Base-by-base conservation (phyloP, 2,329 filamentous ascomycete species). In the Lachnellula subtilissima region DNA sequence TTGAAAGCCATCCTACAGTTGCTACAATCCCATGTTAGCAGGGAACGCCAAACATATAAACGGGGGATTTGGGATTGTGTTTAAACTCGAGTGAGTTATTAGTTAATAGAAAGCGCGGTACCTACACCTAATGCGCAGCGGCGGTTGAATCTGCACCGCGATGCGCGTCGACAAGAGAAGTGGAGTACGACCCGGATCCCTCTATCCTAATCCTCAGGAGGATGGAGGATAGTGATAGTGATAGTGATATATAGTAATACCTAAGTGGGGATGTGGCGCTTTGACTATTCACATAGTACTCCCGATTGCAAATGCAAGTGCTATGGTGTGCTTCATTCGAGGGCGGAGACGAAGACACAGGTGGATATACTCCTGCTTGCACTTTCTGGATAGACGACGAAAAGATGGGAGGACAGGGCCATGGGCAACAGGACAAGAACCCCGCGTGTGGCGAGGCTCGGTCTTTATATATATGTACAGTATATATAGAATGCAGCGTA, bases 1-100 rank as follows among this genome's bases (percentile, higher is more conserved):
- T 58, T 60, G 54, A 64, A 64, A 19, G 61, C 63, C 63, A 65
- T 65, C 48, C 48, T 51, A 36, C 46, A 53, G 39, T 53, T 50
- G 45, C 45, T 25, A 45, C 15, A 45, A 47, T 32, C 14, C 32
- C n/a, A 36, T 2, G 39, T 52, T 23, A 52, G 35, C 39, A 43
- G 22, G 39, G 14, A 17, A 39, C 28, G 39, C 45, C 12, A 23
- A 47, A 23, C 45, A 32, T 25, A 22, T 12, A 14, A 32, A 17
- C 5, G 45, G 12, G 12, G 42, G 42, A 11, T 14, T 22, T n/a
- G 12, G 45, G 23, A 23, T 47, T 32, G 23, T 5, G 19, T 12
- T 19, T 8, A 19, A 19, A 14, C 3, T 25, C 19, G 37, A 15
- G n/a, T 40, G 15, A 15, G n/a, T 40, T 15, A 17, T 17, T 15